These are phyloP conservation scores for Fusarium sp. DNA, from an alignment of 2,329 filamentous ascomycete genomes.

Conservation along the genomic window DNA sequence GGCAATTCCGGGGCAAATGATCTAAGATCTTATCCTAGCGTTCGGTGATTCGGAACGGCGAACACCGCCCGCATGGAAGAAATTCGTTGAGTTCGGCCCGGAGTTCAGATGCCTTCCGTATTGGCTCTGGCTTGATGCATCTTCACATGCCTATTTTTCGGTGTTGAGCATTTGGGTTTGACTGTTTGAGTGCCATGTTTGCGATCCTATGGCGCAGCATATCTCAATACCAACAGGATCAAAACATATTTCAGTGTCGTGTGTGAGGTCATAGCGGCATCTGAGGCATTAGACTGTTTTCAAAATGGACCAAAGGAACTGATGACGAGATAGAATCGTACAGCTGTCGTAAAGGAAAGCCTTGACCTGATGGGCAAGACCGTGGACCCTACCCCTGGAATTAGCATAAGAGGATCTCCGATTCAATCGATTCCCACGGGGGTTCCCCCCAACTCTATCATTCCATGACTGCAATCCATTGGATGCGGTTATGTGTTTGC, in stretches of 20 bases:
- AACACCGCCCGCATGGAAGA: slow-evolving; percentile 43
- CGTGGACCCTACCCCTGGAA: slow-evolving; percentile 28
- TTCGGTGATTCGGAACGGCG: slow-evolving; percentile 50
- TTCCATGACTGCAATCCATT: slow-evolving; percentile 8
- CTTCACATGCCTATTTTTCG: slow-evolving; percentile 1
- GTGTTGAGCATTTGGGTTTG: background rate
- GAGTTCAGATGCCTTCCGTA: slow-evolving; percentile 36
- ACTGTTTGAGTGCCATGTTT: background rate
- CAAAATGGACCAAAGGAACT: slow-evolving; percentile 16
- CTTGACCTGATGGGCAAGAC: slow-evolving; percentile 9
- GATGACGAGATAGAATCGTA: slow-evolving; percentile 16
- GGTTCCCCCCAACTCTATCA: slow-evolving; percentile 14
- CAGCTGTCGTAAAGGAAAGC: slow-evolving; percentile 17
- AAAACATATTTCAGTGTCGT: slow-evolving; percentile 1
- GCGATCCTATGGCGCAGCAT: background rate
- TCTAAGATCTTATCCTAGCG: slow-evolving; percentile 50
- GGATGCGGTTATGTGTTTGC: slow-evolving; percentile 19
- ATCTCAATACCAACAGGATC: background rate
- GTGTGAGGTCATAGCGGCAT: slow-evolving; percentile 1
- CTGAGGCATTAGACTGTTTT: slow-evolving; percentile 22
- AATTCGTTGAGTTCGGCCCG: slow-evolving; percentile 31
- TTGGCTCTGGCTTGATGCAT: slow-evolving; percentile 14
- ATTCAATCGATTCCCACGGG: slow-evolving; percentile 18
- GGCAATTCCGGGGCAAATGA: slow-evolving; percentile 51
- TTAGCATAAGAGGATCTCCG: slow-evolving; percentile 26